A percentile compares a stretch with the other conserved stretches of the same genome.
phyloP scores from a whole-genome alignment of 176 grass and related monocot genomes.

The Olyra latifolia region DNA sequence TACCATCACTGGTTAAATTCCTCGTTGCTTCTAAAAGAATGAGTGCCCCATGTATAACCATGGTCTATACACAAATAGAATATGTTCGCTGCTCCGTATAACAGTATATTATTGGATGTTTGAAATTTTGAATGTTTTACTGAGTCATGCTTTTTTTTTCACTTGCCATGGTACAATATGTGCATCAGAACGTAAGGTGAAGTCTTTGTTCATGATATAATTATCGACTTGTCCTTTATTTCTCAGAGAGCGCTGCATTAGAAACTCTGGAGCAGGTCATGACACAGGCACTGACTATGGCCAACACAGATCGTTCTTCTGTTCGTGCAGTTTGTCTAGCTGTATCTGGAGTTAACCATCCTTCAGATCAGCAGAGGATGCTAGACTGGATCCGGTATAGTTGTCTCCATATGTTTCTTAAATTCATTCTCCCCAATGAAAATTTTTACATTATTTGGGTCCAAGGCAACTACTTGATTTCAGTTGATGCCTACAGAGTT shows the following conservation, averaged over 20 bases:
- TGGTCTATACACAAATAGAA: background rate
- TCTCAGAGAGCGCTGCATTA: conserved; percentile 64
- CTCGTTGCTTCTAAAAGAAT: background rate
- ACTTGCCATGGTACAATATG: background rate
- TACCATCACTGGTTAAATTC: background rate
- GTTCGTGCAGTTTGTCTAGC: conserved; percentile 89
- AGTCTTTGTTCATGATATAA: conserved; percentile 7
- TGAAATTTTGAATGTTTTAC: background rate
- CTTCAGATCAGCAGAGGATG: conserved; percentile 84
- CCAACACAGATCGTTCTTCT: conserved; percentile 43
- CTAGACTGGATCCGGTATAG: conserved; percentile 81
- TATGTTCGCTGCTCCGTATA: background rate
- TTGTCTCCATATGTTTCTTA: conserved; percentile 25
- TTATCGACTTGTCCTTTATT: conserved; percentile 32
- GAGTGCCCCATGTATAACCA: background rate
- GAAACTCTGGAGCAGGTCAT: conserved; percentile 81
- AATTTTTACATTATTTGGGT: background rate
- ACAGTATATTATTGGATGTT: background rate
- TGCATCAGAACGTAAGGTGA: background rate
- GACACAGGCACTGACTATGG: conserved; percentile 61
- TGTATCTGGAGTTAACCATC: conserved; percentile 93
- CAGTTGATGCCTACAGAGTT: background rate
- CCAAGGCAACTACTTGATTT: conserved; percentile 9
- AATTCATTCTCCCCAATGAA: background rate
- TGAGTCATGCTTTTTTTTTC: background rate